Evolutionary conservation across 2,329 filamentous ascomycete genomes (phyloP).

Genomic region (Myriosclerotinia curreyana): DNA sequence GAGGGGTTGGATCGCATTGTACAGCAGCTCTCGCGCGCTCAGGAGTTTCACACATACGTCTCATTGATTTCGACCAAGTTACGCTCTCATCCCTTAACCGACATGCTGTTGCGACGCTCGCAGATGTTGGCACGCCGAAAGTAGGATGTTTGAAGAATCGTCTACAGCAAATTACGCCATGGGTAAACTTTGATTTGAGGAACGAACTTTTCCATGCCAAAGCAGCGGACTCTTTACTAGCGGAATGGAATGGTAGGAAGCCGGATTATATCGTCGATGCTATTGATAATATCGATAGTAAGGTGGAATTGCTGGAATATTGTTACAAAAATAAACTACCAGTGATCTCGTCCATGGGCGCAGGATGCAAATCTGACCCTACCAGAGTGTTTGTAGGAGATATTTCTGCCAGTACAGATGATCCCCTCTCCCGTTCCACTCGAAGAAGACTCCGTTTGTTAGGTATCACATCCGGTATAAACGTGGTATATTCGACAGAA

Average conservation of each 20-base stretch:
- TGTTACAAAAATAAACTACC: constrained; percentile 74
- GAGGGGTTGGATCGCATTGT: constrained; percentile 92
- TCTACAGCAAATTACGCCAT: constrained; percentile 83
- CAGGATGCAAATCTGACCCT: constrained; percentile 84
- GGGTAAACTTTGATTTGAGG: constrained; percentile 83
- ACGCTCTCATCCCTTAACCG: constrained; percentile 90
- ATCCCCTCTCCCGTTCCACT: constrained; percentile 82
- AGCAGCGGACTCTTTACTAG: constrained; percentile 65
- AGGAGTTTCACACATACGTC: constrained; percentile 79
- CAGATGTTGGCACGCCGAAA: constrained; percentile 90
- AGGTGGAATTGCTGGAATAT: constrained; percentile 85
- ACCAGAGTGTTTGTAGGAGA: constrained; percentile 88
- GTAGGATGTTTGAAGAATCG: constrained; percentile 78
- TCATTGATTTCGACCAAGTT: constrained; percentile 97
- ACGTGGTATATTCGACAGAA: constrained; percentile 89
- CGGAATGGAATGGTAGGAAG: constrained; percentile 61
- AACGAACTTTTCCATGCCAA: constrained; percentile 77
- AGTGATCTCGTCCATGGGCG: constrained; percentile 94
- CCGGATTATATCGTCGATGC: constrained; percentile 94
- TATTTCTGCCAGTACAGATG: constrained; percentile 83
- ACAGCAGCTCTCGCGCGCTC: constrained; percentile 82
- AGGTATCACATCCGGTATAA: constrained; percentile 81
- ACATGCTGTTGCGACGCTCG: constrained; percentile 91
- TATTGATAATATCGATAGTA: constrained; percentile 97
- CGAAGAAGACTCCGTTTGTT: constrained; percentile 68